Conservation (phyloP, 148 eudicot species). For the Dianthus caryophyllus region DNA sequence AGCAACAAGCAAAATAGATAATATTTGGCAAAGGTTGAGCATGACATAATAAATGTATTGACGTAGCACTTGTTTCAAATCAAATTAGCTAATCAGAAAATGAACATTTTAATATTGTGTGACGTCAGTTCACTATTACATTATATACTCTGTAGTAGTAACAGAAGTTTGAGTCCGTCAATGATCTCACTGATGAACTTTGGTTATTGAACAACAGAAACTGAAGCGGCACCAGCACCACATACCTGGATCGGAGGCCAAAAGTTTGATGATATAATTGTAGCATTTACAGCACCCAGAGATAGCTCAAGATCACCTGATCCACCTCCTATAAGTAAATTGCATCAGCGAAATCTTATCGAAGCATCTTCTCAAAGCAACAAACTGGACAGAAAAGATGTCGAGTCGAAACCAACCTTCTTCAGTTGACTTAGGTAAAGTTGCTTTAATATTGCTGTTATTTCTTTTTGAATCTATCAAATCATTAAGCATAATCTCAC, state of each 20-base stretch:
- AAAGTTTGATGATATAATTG: conserved; percentile 90
- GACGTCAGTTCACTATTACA: neutral
- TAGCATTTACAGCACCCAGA: conserved; percentile 61
- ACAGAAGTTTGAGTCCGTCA: neutral
- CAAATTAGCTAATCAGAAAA: neutral
- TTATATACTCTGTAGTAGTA: neutral
- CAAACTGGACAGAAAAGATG: neutral
- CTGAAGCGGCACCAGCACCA: neutral
- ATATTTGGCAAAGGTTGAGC: neutral
- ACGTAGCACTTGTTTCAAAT: neutral
- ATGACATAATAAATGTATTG: neutral
- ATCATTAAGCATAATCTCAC: conserved; percentile 99
- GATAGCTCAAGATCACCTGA: conserved; percentile 43
- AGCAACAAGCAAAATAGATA: conserved; percentile 3
- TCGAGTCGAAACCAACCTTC: conserved; percentile 38
- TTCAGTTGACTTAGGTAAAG: conserved; percentile 53
- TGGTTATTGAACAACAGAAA: neutral
- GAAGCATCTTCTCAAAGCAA: conserved; percentile 17
- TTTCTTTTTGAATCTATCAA: conserved; percentile 89
- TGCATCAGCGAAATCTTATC: conserved; percentile 4
- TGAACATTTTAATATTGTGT: neutral
- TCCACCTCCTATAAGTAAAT: conserved; percentile 39
- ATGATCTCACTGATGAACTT: neutral
- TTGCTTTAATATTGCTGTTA: conserved; percentile 86
- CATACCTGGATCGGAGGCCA: conserved; percentile 99